phyloP scores from a whole-genome alignment of 2,329 filamentous ascomycete species.

The Tolypocladium endophyticum region DNA sequence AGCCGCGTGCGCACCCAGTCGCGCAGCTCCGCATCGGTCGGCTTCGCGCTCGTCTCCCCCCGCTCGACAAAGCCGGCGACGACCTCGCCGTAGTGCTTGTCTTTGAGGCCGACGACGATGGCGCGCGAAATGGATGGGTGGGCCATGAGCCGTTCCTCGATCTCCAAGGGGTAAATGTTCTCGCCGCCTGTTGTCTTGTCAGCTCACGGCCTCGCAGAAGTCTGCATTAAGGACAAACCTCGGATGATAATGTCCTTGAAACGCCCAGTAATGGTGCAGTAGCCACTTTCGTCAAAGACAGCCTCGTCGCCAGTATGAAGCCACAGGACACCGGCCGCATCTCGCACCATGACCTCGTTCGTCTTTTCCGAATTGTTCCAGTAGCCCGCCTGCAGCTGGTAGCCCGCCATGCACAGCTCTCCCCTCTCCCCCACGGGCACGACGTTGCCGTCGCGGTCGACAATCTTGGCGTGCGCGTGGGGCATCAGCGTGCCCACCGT shows the following conservation, averaged over 20 bases:
- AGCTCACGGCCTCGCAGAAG: not conserved
- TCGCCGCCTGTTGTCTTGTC: conserved; percentile 44
- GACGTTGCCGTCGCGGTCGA: conserved; percentile 54
- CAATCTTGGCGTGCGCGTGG: conserved; percentile 67
- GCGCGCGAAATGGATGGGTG: conserved; percentile 54
- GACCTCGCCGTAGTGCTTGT: conserved; percentile 63
- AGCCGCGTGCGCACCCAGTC: conserved; percentile 52
- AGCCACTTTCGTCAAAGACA: conserved; percentile 55
- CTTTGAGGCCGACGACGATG: conserved; percentile 58
- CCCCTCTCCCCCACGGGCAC: conserved; percentile 59
- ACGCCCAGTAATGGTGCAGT: conserved; percentile 62
- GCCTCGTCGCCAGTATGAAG: conserved; percentile 59
- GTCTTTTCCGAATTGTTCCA: conserved; percentile 68
- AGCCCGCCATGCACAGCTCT: conserved; percentile 69
- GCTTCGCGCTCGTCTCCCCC: conserved; percentile 24
- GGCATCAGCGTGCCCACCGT: conserved; percentile 71
- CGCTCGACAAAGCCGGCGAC: conserved; percentile 53
- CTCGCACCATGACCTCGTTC: conserved; percentile 44
- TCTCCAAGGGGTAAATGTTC: conserved; percentile 65
- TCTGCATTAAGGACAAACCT: conserved; percentile 26
- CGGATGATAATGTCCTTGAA: conserved; percentile 76
- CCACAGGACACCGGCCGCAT: conserved; percentile 48
- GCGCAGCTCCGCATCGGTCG: conserved; percentile 42
- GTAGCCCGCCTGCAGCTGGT: conserved; percentile 59
- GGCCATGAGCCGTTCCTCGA: conserved; percentile 59